Evolutionary conservation across 331 rosid genomes (phyloP), one percentile per base, ranked within the genome.

Genomic region (Arachis monticola): DNA sequence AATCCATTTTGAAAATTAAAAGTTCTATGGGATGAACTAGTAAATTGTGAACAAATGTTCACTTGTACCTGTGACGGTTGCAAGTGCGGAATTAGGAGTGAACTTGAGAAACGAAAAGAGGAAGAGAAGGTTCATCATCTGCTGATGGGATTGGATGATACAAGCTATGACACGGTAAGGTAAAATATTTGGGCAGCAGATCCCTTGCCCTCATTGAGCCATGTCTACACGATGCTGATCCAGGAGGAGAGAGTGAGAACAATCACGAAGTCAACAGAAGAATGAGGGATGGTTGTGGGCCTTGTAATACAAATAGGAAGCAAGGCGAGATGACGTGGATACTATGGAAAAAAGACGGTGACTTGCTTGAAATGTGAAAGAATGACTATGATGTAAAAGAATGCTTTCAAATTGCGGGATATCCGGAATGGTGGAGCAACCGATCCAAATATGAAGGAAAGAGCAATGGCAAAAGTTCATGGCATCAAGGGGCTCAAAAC

Each of bases 11-110:
- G 59, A 27, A 47, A 67, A 5, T n/a, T 47, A 4, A 48, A 67
- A 6, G 5, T 14, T 1, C 11, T 50, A 11, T 67, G 60, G 72
- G 72, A 67, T 31, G 72, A 67, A 2, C 32, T 69, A n/a, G 73
- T 35, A 0, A 32, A 50, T 61, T 40, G 38, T n/a, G 73, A 69
- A 35, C 50, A 8, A n/a, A 30, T 5, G 4, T 2, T 9, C 12
- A 69, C 8, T 0, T 69, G 62, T 12, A 52, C 50, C 0, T 69
- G 62, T 40, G 41, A 17, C 3, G 48, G 73, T 0, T 52, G 62
- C 14, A 69, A 22, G 17, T 69, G 62, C 1, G 31, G 13, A 1
- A n/a, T 69, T 35, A 14, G 31, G 7, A 1, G 51, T 35, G 10
- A 53, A n/a, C 50, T 52, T 38, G 63, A 38, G 10, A 52, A 53